Evolutionary conservation across 352 stramenopile species (phyloP).

Genomic region (Globisporangium paroecandrum): DNA sequence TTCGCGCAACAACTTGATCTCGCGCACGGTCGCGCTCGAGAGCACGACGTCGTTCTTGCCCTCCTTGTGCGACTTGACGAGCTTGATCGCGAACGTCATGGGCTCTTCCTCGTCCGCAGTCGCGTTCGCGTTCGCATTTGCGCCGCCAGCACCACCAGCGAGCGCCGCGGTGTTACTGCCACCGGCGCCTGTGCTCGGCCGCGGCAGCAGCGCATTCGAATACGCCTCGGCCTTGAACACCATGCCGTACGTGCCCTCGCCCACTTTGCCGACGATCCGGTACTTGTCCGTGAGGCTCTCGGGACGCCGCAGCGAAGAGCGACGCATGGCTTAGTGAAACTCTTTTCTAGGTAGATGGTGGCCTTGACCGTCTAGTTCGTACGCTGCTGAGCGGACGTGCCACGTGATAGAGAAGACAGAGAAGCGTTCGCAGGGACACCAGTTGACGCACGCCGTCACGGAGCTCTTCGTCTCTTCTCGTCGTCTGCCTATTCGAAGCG

Average conservation of each 20-base stretch:
- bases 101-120: constrained; percentile 61
- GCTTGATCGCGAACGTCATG: constrained; percentile 85
- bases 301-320: constrained; percentile 51
- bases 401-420: neutral
- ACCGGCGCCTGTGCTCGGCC: constrained; percentile 16
- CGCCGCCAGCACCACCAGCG: constrained; percentile 10
- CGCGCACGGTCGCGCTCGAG: constrained; percentile 84
- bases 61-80: constrained; percentile 89
- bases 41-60: constrained; percentile 88
- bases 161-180: neutral
- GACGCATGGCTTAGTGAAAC: constrained; percentile 35
- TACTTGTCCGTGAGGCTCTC: constrained; percentile 83
- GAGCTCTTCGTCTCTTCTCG: neutral
- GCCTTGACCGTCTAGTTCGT: neutral
- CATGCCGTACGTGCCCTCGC: constrained; percentile 87
- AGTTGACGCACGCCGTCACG: neutral
- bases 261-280: constrained; percentile 84
- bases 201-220: constrained; percentile 40
- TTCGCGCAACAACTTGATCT: constrained; percentile 89
- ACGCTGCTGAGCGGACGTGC: neutral
- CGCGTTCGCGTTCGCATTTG: neutral
- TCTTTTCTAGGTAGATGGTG: neutral
- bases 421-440: neutral
- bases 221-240: constrained; percentile 86
- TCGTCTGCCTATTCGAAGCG: neutral